Percentiles rank a stretch among this genome's conserved stretches.
phyloP scores from a whole-genome alignment of 2,329 filamentous ascomycete species.

The Nothophaeocryptopus gaeumannii region DNA sequence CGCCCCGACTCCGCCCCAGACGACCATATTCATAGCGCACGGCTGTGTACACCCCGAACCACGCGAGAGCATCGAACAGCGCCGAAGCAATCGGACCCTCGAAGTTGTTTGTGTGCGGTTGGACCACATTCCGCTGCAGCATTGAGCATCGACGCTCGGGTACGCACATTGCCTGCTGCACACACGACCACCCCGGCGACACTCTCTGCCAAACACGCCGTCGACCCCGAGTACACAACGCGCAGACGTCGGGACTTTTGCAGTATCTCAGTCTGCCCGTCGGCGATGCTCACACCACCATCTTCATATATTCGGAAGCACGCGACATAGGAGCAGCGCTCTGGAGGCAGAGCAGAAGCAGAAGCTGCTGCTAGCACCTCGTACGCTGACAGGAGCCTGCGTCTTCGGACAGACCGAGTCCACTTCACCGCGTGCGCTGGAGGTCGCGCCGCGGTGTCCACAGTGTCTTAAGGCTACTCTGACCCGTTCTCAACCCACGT shows the following conservation, averaged over 20 bases:
- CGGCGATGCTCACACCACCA: slow-evolving; percentile 5
- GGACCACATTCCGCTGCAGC: no score
- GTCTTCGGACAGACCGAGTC: background rate
- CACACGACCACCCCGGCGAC: no score
- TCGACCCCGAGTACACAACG: slow-evolving; percentile 6
- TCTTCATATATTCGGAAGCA: slow-evolving; percentile 9
- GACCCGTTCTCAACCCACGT: slow-evolving; percentile 9
- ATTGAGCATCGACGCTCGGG: no score
- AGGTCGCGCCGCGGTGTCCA: slow-evolving; percentile 9
- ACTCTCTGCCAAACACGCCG: background rate
- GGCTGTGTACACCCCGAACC: no score
- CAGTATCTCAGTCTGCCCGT: slow-evolving; percentile 2
- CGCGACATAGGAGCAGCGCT: slow-evolving; percentile 2
- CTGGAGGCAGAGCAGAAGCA: slow-evolving; percentile 4
- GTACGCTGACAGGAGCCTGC: slow-evolving; percentile 2
- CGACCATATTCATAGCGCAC: no score
- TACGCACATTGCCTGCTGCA: no score
- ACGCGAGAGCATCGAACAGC: no score
- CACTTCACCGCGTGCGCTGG: slow-evolving; percentile 9
- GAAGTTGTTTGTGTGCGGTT: no score
- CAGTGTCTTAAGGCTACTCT: slow-evolving; percentile 4
- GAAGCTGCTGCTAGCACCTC: background rate
- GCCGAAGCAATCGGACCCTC: no score
- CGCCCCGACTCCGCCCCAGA: no score
- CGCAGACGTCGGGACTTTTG: slow-evolving; percentile 1